Base-by-base conservation (phyloP, 768 basidiomycete species). In the Tricholoma flavovirens region DNA sequence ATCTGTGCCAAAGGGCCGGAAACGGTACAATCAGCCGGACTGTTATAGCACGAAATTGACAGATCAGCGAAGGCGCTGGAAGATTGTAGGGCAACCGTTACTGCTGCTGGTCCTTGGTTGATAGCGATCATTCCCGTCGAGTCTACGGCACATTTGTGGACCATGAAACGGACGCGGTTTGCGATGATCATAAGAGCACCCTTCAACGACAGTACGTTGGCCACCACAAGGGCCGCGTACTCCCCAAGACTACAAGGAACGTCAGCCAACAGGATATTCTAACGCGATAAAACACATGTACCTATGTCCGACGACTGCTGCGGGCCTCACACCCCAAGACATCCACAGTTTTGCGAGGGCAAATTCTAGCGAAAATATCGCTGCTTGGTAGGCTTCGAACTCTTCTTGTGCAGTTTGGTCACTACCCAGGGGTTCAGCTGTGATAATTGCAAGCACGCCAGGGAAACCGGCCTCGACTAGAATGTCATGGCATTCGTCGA, bases 221-320 rank as follows among this genome's bases (percentile, higher is more conserved):
- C 82, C n/a, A 77, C 70, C 15, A 84, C 83, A 38, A 90, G 76
- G 9, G 85, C 88, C 7, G 82, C 83, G 54, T 87, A 90, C 71
- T 90, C 88, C 38, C 88, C 88, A 15, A 90, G 75, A 66, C 88
- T 90, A 57, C 15, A 46, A 45, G 29, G n/a, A 14, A 22, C 9
- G 49, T 49, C 24, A 64, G 24, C 11, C 51, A 17, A n/a, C 56
- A 42, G n/a, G 15, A 40, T 40, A 24, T 56, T 30, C 15, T 15
- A 40, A n/a, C 14, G 40, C 14, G 45, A 49, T 2, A 42, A 35
- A 54, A 52, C 35, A 64, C 76, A 55, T 49, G n/a, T n/a, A 88
- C 88, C 88, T 90, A 62, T 90, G 88, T 3, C 88, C 88, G 15
- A 84, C 74, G 12, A 88, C 81, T 0, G 77, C 83, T n/a, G 70